Evolutionary conservation across 2,329 filamentous ascomycete genomes (phyloP).

Genomic region (Cladophialophora immunda): DNA sequence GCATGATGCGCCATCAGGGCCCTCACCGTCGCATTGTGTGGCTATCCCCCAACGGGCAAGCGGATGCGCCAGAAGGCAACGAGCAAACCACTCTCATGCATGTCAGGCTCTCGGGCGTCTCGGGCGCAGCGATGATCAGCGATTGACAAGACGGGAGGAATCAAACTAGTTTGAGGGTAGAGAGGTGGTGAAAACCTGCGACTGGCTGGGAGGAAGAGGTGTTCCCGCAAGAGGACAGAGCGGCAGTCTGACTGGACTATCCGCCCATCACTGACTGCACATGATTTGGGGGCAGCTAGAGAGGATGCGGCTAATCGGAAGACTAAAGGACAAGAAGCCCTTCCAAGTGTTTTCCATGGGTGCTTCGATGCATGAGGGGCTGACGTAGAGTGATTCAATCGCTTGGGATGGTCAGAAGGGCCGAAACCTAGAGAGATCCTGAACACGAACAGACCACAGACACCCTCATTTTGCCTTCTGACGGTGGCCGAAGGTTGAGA

Average conservation of each 20-base stretch:
- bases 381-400: slow-evolving; percentile 16
- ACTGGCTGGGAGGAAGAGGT: not conserved
- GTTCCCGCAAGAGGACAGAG: not conserved
- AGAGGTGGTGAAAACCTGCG: slow-evolving; percentile 6
- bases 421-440: no score
- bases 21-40: slow-evolving; percentile 10
- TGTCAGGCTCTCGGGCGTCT: slow-evolving; percentile 31
- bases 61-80: slow-evolving; percentile 24
- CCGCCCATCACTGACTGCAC: not conserved
- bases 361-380: slow-evolving; percentile 31
- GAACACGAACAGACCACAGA: not conserved
- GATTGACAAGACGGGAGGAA: slow-evolving; percentile 33
- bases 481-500: not conserved
- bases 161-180: slow-evolving; percentile 14
- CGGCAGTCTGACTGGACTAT: not conserved
- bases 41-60: slow-evolving; percentile 28
- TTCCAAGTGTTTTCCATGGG: slow-evolving; percentile 26
- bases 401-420: not conserved
- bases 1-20: slow-evolving; percentile 9
- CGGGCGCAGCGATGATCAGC: slow-evolving; percentile 34
- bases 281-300: slow-evolving; percentile 14
- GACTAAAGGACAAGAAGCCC: not conserved
- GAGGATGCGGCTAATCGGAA: slow-evolving; percentile 15
- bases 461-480: not conserved
- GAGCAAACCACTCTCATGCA: slow-evolving; percentile 30